Evolutionary conservation across 2,329 filamentous ascomycete genomes (phyloP).

Genomic region (Sporothrix protearum): DNA sequence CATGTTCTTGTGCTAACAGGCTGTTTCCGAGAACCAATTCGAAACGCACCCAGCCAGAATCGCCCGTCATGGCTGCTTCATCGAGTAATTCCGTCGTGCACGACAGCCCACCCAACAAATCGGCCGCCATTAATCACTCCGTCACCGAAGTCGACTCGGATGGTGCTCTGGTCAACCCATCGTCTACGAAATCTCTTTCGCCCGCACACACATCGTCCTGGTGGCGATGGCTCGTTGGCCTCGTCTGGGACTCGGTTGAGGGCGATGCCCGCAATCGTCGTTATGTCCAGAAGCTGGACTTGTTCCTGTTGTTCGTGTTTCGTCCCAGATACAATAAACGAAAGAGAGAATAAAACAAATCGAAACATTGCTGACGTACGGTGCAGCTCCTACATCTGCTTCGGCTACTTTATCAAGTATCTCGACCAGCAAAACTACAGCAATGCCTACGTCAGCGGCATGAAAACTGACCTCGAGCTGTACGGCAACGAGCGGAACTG

Average conservation of each 20-base stretch:
- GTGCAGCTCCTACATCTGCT: slow-evolving; percentile 37
- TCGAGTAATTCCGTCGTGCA: slow-evolving; percentile 1
- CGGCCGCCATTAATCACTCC: not conserved
- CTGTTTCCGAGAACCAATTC: not conserved
- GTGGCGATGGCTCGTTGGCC: slow-evolving; percentile 22
- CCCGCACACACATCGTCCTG: slow-evolving; percentile 6
- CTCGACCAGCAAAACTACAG: slow-evolving; percentile 37
- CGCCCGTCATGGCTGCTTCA: not conserved
- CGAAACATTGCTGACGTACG: not conserved
- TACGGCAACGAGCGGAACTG: slow-evolving; percentile 41
- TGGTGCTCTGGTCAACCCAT: not conserved
- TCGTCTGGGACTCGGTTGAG: slow-evolving; percentile 26
- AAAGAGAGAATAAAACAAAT: not conserved
- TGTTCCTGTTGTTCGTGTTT: slow-evolving; percentile 17
- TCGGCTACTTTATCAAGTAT: slow-evolving; percentile 55
- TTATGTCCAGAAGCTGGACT: slow-evolving; percentile 25
- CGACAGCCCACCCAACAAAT: not conserved
- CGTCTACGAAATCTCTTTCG: not conserved
- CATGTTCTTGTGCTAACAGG: not conserved
- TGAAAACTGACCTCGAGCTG: slow-evolving; percentile 39
- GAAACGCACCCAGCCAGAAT: not conserved
- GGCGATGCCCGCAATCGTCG: slow-evolving; percentile 24
- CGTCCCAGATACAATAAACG: too few relatives aligned
- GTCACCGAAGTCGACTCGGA: slow-evolving; percentile 5
- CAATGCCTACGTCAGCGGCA: slow-evolving; percentile 40